Evolutionary conservation across 345 rosid species (phyloP), one percentile per base, ranked within the genome.

Genomic region (Physaria fendleri): DNA sequence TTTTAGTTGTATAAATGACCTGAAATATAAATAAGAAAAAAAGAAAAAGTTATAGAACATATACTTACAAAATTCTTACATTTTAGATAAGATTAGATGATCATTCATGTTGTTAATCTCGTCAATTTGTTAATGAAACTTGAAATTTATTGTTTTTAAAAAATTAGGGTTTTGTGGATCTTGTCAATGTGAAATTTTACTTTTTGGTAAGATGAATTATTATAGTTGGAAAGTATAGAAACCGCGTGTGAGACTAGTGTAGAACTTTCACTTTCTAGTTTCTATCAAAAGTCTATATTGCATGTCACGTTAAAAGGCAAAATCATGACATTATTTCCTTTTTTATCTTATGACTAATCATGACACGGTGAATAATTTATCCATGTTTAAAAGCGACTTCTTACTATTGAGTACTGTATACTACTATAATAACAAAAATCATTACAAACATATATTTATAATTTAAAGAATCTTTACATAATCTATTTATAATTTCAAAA

Each of bases 231-330:
- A 70, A 70, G 39, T 70, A 56, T 33, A 32, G 40, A 63, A 70
- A 70, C 69, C 74, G 74, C 74, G 74, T 70, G 53, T 56, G 42
- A 70, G 74, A 70, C 56, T 20, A 70, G 64, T 63, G 59, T 17
- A 61, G 1, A 53, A 49, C 48, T n/a, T 69, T 70, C 74, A 48
- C 69, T 70, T 38, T 70, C 64, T 39, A 62, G 63, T 69, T 43
- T 37, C 32, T 40, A 40, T 63, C 25, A 63, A 70, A 70, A 62
- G 69, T 70, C 64, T 29, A 40, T 40, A 48, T 48, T 40, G 59
- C 54, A 62, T 70, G 74, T 70, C 64, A 70, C 59, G 39, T 70
- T 62, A 29, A 47, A 68, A 48, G 55, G 63, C 53, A 52, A n/a
- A 61, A 53, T 53, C 38, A 38, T 54, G 47, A 42, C 58, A 48